Evolutionary conservation across 1,139 yeast species (phyloP).

Genomic region (Candida neerlandica): DNA sequence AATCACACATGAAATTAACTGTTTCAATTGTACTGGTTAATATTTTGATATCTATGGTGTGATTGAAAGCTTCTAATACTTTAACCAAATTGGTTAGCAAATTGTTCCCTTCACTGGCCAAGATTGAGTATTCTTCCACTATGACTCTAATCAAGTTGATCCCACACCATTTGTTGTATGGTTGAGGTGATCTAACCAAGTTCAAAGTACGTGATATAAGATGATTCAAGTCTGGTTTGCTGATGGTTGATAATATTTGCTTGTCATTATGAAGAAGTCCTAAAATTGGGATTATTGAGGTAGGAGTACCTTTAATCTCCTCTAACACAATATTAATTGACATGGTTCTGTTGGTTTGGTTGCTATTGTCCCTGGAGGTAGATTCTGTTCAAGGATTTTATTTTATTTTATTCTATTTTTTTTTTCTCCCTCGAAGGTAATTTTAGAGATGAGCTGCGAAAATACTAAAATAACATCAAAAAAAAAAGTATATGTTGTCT

Average conservation of each 20-base stretch:
- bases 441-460: conserved; percentile 5
- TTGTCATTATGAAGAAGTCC: conserved; percentile 31
- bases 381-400: not conserved
- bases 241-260: conserved; percentile 37
- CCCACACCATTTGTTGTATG: conserved; percentile 63
- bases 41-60: conserved; percentile 39
- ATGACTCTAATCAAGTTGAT: conserved; percentile 55
- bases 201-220: conserved; percentile 58
- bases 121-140: conserved; percentile 52
- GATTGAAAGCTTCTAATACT: conserved; percentile 54
- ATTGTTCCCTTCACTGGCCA: conserved; percentile 60
- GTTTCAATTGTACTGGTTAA: conserved; percentile 55
- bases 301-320: conserved; percentile 38
- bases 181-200: conserved; percentile 52
- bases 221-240: conserved; percentile 59
- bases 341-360: conserved; percentile 18
- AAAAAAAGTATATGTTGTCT: not conserved
- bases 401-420: not conserved
- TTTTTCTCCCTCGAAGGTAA: not conserved
- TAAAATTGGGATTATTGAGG: conserved; percentile 37
- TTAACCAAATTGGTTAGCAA: conserved; percentile 60
- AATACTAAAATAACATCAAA: not conserved
- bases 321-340: conserved; percentile 37
- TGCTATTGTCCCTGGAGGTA: conserved; percentile 5
- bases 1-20: conserved; percentile 49